Evolutionary conservation across 352 stramenopile genomes (phyloP), one percentile per base, ranked within the genome.

Genomic region (Globisporangium irregulare): DNA sequence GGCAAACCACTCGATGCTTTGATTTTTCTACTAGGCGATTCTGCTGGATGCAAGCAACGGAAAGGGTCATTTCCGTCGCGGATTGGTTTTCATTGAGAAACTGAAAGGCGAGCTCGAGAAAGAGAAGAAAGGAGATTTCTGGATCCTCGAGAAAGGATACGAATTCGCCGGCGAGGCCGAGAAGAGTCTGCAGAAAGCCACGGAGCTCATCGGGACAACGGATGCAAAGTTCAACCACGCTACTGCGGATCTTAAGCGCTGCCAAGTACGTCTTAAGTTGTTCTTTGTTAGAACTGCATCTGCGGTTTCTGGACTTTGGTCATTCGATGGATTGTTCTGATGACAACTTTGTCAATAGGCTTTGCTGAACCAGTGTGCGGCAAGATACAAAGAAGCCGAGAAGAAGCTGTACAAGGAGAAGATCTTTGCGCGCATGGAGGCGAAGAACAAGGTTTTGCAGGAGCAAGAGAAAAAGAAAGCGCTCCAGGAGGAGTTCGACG

Each of bases 391-490:
- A 67, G 81, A 94, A 75, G 81, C 89, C 29, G 86, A 95, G 73
- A 95, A 94, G 71, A 94, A 91, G 71, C 67, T 95, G 64, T 94
- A 94, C 79, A 93, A 92, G 62, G 87, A 95, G 58, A 93, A 94
- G 71, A 95, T 95, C 63, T 94, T 95, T 63, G 85, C 92, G 46
- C 82, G 86, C 25, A 80, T 95, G 71, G 70, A 93, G 59, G 86
- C 82, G 53, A 92, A 92, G 70, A 95, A 95, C 76, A 89, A 90
- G 68, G 71, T 78, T 36, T 64, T 91, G 24, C 84, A 94, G 68
- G 76, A 81, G 38, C 72, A 86, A 36, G 87, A 95, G 66, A 81
- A 84, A 70, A 67, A 86, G 43, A 86, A 87, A 57, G 85, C 82
- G 18, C 66, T 85, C 62, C 72, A 80, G 12, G 80, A 94, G 64